Evolutionary conservation across 345 rosid genomes (phyloP).

Genomic region (Bruguiera sexangula): DNA sequence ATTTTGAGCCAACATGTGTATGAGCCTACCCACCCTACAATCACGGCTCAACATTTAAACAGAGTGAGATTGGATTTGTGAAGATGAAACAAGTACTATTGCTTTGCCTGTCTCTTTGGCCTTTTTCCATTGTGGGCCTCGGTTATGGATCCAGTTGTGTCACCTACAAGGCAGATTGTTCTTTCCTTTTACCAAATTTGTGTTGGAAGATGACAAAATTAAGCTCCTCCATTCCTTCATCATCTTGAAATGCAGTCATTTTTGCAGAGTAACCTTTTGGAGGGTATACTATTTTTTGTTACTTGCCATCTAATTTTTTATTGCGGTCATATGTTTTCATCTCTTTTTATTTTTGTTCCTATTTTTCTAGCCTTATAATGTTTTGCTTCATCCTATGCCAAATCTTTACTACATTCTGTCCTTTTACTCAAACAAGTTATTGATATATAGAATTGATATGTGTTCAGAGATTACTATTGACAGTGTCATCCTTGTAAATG

Average conservation of each 20-base stretch:
- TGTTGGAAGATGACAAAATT: conserved; percentile 54
- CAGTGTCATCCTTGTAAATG: no score
- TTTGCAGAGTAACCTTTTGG: conserved; percentile 19
- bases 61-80: background rate
- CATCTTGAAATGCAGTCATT: conserved; percentile 23
- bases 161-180: conserved; percentile 48
- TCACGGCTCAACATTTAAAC: no score
- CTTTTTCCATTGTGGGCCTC: no score
- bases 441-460: no score
- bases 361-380: background rate
- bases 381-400: no score
- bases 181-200: conserved; percentile 25
- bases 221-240: conserved; percentile 9
- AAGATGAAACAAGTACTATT: background rate
- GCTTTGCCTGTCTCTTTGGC: no score
- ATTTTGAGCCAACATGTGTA: no score
- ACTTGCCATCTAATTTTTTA: background rate
- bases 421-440: no score
- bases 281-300: conserved; percentile 3
- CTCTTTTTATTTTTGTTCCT: background rate
- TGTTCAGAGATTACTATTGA: no score
- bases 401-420: no score
- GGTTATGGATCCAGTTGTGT: conserved; percentile 1
- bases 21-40: no score
- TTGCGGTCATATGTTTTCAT: background rate